Conservation (phyloP, 352 stramenopile species). For the Blastocystis sp. region DNA sequence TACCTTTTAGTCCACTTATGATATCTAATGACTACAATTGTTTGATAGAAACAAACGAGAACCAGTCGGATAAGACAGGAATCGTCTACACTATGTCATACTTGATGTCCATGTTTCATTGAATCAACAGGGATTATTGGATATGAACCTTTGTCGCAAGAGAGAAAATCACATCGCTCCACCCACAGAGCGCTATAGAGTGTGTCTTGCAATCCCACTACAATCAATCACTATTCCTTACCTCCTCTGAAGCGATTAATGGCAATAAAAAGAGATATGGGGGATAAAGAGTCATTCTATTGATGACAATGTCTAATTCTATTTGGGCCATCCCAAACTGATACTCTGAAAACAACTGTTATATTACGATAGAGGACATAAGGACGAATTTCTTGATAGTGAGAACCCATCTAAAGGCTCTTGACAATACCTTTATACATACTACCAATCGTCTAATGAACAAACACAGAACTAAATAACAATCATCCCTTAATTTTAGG, state of each 20-base stretch:
- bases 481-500: constrained; percentile 72
- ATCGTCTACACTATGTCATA: constrained; percentile 14
- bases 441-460: too few relatives aligned
- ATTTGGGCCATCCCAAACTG: neutral
- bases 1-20: neutral
- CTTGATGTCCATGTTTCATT: constrained; percentile 17
- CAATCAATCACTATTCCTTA: neutral
- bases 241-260: neutral
- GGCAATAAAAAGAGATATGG: neutral
- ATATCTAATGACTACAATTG: neutral
- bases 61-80: too few relatives aligned
- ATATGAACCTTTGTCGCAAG: constrained; percentile 29
- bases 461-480: constrained; percentile 11
- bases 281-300: neutral
- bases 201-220: constrained; percentile 37
- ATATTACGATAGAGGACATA: too few relatives aligned
- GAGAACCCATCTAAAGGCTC: too few relatives aligned
- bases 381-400: too few relatives aligned
- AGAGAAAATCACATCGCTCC: constrained; percentile 56
- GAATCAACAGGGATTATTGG: constrained; percentile 4
- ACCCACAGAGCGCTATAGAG: constrained; percentile 40
- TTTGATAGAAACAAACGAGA: too few relatives aligned
- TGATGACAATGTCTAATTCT: neutral
- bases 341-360: too few relatives aligned
- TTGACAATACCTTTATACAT: too few relatives aligned